Conservation (phyloP, 345 rosid species). For the Eucalyptus camaldulensis region DNA sequence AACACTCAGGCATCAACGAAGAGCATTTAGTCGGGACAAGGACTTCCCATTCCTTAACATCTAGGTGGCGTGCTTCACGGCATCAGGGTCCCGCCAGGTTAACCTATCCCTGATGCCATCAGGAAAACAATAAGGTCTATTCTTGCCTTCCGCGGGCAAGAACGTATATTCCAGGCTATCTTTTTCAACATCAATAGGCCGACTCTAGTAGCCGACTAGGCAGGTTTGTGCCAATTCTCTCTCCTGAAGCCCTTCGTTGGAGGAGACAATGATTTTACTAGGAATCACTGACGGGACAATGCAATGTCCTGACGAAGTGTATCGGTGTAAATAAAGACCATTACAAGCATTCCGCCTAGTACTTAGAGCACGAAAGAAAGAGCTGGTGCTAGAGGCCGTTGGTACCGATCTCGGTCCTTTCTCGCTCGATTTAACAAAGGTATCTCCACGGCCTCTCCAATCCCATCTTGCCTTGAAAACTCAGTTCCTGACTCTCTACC, state of each 20-base stretch:
- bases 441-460: background rate
- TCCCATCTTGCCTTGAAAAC: background rate
- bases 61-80: background rate
- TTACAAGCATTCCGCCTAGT: background rate
- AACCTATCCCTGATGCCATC: background rate
- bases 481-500: background rate
- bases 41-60: background rate
- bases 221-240: background rate
- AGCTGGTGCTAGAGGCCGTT: background rate
- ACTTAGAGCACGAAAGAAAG: background rate
- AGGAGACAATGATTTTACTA: background rate
- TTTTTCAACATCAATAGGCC: background rate
- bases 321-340: background rate
- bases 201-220: background rate
- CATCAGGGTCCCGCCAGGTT: background rate
- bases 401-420: background rate
- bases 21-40: background rate
- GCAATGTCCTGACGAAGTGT: background rate
- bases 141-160: background rate
- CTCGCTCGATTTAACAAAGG: background rate
- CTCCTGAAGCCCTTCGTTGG: background rate
- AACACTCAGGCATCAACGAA: too few species aligned
- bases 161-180: background rate
- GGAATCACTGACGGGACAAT: background rate
- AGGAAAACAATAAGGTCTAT: background rate